Evolutionary conservation across 108 stramenopile species (phyloP).

Genomic region (Craspedostauros australis): DNA sequence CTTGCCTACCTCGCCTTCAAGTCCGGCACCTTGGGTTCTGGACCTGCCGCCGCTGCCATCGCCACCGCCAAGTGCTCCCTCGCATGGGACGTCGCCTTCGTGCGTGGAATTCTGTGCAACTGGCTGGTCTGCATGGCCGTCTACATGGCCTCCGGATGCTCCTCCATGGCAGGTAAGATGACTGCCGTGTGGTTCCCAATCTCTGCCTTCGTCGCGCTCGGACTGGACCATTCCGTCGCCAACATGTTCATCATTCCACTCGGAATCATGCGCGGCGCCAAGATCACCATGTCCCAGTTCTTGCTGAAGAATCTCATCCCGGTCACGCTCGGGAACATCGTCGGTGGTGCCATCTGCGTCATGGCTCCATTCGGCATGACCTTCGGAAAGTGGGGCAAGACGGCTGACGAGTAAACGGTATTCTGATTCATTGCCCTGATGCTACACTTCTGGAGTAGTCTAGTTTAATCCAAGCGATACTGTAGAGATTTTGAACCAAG

Average conservation of each 20-base stretch:
- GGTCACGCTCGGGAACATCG: constrained; percentile 92
- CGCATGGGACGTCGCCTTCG: constrained; percentile 79
- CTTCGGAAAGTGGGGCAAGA: constrained; percentile 75
- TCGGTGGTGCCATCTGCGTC: constrained; percentile 87
- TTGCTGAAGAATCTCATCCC: constrained; percentile 85
- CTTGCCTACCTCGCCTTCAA: constrained; percentile 75
- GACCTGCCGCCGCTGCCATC: constrained; percentile 66
- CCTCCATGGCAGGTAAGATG: constrained; percentile 75
- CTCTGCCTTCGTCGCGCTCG: constrained; percentile 87
- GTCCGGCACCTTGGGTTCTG: constrained; percentile 60
- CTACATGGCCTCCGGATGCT: constrained; percentile 83
- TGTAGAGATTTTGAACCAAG: too few relatives aligned
- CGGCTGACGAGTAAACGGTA: too few relatives aligned
- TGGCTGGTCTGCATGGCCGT: constrained; percentile 96
- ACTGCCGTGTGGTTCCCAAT: constrained; percentile 90
- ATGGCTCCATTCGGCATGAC: constrained; percentile 72
- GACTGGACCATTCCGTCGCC: constrained; percentile 91
- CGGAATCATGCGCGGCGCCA: constrained; percentile 89
- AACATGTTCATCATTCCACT: constrained; percentile 98
- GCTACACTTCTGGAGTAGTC: too few relatives aligned
- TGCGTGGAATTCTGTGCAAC: constrained; percentile 91
- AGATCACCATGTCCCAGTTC: constrained; percentile 69
- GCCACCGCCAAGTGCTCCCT: constrained; percentile 76
- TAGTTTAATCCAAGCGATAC: too few relatives aligned
- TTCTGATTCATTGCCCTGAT: too few relatives aligned